phyloP scores from a whole-genome alignment of 805 yeast species.

The Candida yuanshanica region DNA sequence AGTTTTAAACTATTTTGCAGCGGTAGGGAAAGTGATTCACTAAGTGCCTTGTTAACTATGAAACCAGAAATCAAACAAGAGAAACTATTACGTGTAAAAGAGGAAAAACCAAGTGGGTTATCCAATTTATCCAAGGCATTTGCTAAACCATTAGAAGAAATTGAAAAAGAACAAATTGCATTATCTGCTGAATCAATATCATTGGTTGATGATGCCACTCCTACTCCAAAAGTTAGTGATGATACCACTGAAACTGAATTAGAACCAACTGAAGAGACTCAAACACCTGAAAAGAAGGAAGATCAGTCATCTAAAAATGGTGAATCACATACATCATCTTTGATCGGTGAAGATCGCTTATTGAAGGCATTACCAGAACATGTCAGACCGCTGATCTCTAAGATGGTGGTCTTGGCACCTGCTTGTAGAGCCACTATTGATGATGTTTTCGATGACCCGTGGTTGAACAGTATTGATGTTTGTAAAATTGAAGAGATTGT shows the following conservation, averaged over 20 bases:
- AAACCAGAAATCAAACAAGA: slow-evolving; percentile 43
- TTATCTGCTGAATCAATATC: not conserved
- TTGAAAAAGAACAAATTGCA: slow-evolving; percentile 6
- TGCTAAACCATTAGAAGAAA: slow-evolving; percentile 19
- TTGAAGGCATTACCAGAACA: slow-evolving; percentile 67
- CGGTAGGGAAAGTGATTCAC: slow-evolving; percentile 60
- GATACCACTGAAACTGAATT: slow-evolving; percentile 14
- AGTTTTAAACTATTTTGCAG: slow-evolving; percentile 80
- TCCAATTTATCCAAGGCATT: slow-evolving; percentile 24
- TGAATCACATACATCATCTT: slow-evolving; percentile 54
- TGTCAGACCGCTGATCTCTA: slow-evolving; percentile 58
- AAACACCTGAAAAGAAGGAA: slow-evolving; percentile 17
- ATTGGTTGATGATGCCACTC: slow-evolving; percentile 7
- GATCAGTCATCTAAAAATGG: slow-evolving; percentile 5
- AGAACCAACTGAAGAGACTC: slow-evolving; percentile 8
- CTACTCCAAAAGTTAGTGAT: slow-evolving; percentile 21
- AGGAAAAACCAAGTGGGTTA: slow-evolving; percentile 16
- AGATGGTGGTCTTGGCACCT: slow-evolving; percentile 82
- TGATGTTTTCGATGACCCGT: slow-evolving; percentile 66
- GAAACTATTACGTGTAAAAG: slow-evolving; percentile 18
- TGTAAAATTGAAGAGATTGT: slow-evolving; percentile 53
- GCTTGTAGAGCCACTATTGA: slow-evolving; percentile 81
- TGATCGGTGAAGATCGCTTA: slow-evolving; percentile 67
- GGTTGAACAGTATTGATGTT: slow-evolving; percentile 60
- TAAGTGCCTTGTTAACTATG: slow-evolving; percentile 54